Evolutionary conservation across 306 rosid species (phyloP), one percentile per base, ranked within the genome.

Genomic region (Astragalus glycyphyllos): DNA sequence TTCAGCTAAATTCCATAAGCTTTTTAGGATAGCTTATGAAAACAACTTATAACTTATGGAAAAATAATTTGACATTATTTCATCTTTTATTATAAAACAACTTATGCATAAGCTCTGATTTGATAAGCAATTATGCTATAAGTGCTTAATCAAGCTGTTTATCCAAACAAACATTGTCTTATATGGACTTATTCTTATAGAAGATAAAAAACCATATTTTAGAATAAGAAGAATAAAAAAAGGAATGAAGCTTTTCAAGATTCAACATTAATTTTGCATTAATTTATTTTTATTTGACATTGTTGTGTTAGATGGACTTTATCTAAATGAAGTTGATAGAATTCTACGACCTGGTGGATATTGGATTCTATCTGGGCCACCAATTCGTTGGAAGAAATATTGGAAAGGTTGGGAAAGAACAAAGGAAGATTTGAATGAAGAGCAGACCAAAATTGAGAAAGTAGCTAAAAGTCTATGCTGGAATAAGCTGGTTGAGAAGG

Each of bases 281-380:
- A 2, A 40, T 51, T 29, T 4, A 32, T 6, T 35, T 44, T 14
- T 29, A 15, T 11, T 61, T 56, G 78, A 51, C 14, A 0, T 20
- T 20, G 23, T 20, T 20, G 2, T 20, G 23, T 35, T 29, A 88
- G 96, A 84, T 76, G 96, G 96, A 57, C 59, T 81, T 37, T 86
- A 71, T 65, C 75, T 92, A 29, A 83, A 79, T 3, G 96, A 92
- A 82, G 83, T 89, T 6, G 94, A 92, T 67, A 66, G 94, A 41
- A 80, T 92, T 69, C 86, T 89, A 20, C 83, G 92, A 0, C 96
- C 92, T 0, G 96, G 96, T 1, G 92, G 94, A 29, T 92, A 87
- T 71, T 89, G 96, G 94, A 92, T 87, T 69, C 80, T 89, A 1
- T 92, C 94, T 0, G 97, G 96, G 5, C 97, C 94, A 49, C 94